Conservation (phyloP, 1,284 basidiomycete genomes). For the Microstroma glucosiphilum region DNA sequence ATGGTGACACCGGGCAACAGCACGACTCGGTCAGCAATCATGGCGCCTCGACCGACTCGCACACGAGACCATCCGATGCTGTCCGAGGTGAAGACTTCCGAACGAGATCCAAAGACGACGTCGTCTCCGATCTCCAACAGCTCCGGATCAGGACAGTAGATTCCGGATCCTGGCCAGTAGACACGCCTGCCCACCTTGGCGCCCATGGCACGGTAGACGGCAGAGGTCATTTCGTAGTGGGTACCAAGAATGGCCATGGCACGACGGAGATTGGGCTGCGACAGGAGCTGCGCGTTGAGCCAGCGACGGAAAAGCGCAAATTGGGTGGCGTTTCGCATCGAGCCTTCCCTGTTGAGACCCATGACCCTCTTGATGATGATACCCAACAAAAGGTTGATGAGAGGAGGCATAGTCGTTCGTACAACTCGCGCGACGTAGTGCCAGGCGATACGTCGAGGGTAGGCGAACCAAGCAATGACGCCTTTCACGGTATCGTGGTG, state of each 20-base stretch:
- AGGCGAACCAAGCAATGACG: slow-evolving; percentile 50
- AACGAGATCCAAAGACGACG: slow-evolving; percentile 50
- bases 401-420: slow-evolving; percentile 47
- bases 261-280: slow-evolving; percentile 41
- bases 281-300: slow-evolving; percentile 45
- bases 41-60: slow-evolving; percentile 47
- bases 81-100: slow-evolving; percentile 49
- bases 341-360: slow-evolving; percentile 48
- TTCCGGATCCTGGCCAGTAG: slow-evolving; percentile 50
- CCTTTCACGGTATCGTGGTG: slow-evolving; percentile 48
- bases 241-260: slow-evolving; percentile 47
- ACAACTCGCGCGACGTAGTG: slow-evolving; percentile 49
- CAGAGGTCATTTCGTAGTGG: slow-evolving; percentile 51
- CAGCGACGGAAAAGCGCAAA: slow-evolving; percentile 48
- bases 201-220: slow-evolving; percentile 50
- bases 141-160: slow-evolving; percentile 50
- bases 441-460: slow-evolving; percentile 48
- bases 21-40: slow-evolving; percentile 51
- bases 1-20: slow-evolving; percentile 46
- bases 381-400: slow-evolving; percentile 45
- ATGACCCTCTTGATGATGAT: slow-evolving; percentile 45
- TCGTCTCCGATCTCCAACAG: slow-evolving; percentile 50
- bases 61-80: slow-evolving; percentile 49
- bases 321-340: slow-evolving; percentile 50
- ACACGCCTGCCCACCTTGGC: slow-evolving; percentile 49